Evolutionary conservation across 768 basidiomycete species (phyloP), one percentile per base, ranked within the genome.

Genomic region (Gymnopilus dilepis): DNA sequence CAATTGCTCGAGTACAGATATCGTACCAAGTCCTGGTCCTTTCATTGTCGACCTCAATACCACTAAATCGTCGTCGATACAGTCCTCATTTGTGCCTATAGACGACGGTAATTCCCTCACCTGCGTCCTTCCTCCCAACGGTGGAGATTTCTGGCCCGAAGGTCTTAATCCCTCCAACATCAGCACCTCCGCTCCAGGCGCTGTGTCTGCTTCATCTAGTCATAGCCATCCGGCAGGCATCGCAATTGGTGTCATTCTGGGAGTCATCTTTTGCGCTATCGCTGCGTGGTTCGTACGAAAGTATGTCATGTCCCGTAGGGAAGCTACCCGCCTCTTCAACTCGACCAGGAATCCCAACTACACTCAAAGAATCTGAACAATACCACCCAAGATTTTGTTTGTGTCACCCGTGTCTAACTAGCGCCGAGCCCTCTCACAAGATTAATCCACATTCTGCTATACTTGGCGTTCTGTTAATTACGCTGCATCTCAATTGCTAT

Each of bases 61-160:
- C 37, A 78, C 80, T 0, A 63, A 72, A 21, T 56, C 73, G 7
- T 77, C 80, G 12, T 80, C 72, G 8, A 68, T 85, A 11, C 90
- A 92, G 69, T 43, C 72, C 21, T 77, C 82, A 63, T 90, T 92
- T 61, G 68, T 77, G 65, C 63, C 71, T 15, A 80, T 89, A 24
- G 69, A 74, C 13, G 80, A 87, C 68, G 88, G 80, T 9, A 78
- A 88, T 63, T 78, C 79, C 28, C 72, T 92, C 38, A 89, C 83
- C 4, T 92, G 91, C 64, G 83, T 92, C 56, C 64, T 84, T 12
- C 89, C 90, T 28, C 90, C 90, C 1, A 72, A 78, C 34, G 86
- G 85, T 28, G 90, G 90, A 12, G 81, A 86, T 70, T 89, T 80
- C 67, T 92, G 91, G 91, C 91, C 91, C 0, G 88, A 83, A 60